These are phyloP conservation scores for Zymoseptoria passerinii DNA, from an alignment of 2,329 filamentous ascomycete species.

Conservation along the genomic window DNA sequence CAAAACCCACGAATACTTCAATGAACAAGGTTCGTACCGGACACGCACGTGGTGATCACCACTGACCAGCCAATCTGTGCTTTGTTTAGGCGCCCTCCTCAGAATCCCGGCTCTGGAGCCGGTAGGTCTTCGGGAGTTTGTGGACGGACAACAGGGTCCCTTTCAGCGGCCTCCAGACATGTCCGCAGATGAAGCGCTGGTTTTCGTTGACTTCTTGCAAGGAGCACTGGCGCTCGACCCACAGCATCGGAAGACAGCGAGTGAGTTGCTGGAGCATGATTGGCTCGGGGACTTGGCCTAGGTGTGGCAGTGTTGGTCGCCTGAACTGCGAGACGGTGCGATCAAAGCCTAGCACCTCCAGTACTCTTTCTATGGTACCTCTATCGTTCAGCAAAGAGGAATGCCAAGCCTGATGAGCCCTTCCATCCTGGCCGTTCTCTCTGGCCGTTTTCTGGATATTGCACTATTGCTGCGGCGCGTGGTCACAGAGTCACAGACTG, in stretches of 20 bases:
- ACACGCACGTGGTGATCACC: neutral
- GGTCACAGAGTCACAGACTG: no score
- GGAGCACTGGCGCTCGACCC: constrained; percentile 8
- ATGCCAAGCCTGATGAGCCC: no score
- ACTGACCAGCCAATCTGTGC: neutral
- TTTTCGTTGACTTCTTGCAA: constrained; percentile 9
- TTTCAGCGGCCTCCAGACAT: constrained; percentile 2
- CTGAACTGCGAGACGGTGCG: no score
- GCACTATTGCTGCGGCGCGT: no score
- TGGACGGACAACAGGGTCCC: neutral
- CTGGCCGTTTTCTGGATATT: no score
- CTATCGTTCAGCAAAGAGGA: no score
- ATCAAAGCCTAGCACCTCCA: no score
- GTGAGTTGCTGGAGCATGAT: constrained; percentile 6
- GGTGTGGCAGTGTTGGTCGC: no score
- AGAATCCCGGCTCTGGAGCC: neutral
- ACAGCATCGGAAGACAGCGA: constrained; percentile 1
- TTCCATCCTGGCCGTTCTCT: no score
- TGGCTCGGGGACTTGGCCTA: neutral
- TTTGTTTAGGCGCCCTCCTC: neutral
- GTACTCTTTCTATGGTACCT: no score
- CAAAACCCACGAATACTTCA: constrained; percentile 10
- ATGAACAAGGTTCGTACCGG: constrained; percentile 1
- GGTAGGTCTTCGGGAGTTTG: neutral
- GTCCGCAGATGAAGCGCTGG: constrained; percentile 4